Evolutionary conservation across 495 filamentous ascomycete species (phyloP), one percentile per base, ranked within the genome.

Genomic region (Daldinia decipiens): DNA sequence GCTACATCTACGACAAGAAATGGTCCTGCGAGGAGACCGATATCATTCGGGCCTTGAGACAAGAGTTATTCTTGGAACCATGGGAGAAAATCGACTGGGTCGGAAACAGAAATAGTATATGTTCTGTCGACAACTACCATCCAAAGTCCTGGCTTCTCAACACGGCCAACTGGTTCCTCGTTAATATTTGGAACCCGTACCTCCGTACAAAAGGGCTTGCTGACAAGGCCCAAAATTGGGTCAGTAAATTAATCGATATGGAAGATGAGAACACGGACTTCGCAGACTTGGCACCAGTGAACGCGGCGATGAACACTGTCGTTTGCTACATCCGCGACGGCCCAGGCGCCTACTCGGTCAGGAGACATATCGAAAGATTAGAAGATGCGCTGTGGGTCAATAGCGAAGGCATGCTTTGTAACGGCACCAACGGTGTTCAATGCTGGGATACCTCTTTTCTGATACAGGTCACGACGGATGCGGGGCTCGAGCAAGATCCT

Each of bases 341-440:
- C 0, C 89, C 92, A 8, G 89, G 91, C 66, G 86, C 92, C 4
- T 86, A 90, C 64, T 89, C 91, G 0, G 91, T 98, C 26, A 85
- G 86, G 43, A 86, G 90, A 24, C 96, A 98, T 76, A 83, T 88
- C 7, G 92, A 98, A 69, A 87, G 93, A 15, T 77, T 95, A 24
- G 81, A 91, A 40, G 96, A 99, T 70, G 95, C 91, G 66, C 82
- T 98, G 66, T 99, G 96, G 96, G 82, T 98, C 62, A 97, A 95
- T 43, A 67, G 87, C 43, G 95, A 98, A 78, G 95, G 95, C 27
- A 93, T 99, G 92, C 83, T 98, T 19, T 89, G 90, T 78, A 98
- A 98, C 77, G 95, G 95, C 36, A 99, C 95, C 36, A 98, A 99
- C 74, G 95, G 95, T 15, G 93, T 97, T 13, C 95, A 99, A 80